phyloP scores from a whole-genome alignment of 108 stramenopile genomes.

The Fragilaria crotonensis region DNA sequence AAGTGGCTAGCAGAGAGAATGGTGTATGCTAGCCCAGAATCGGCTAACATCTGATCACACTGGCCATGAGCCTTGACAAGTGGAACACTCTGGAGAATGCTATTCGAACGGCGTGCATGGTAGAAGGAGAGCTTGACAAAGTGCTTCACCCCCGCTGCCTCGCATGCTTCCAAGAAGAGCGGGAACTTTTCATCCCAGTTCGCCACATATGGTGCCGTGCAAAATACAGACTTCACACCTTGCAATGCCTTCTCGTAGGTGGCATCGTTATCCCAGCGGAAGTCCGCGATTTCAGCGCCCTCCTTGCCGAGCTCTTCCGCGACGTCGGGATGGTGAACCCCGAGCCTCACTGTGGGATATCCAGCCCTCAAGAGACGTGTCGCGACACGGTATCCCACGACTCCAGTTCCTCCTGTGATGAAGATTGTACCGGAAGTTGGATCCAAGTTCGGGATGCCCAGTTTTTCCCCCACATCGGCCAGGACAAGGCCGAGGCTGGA shows the following conservation, averaged over 20 bases:
- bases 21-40: slow-evolving; percentile 32
- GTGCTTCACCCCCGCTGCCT: slow-evolving; percentile 39
- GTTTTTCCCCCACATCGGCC: slow-evolving; percentile 6
- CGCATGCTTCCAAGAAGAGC: slow-evolving; percentile 25
- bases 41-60: slow-evolving; percentile 21
- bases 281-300: slow-evolving; percentile 42
- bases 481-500: neutral
- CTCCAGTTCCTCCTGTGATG: slow-evolving; percentile 27
- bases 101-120: slow-evolving; percentile 10
- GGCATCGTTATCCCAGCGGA: slow-evolving; percentile 34
- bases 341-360: slow-evolving; percentile 25
- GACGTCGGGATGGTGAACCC: slow-evolving; percentile 8
- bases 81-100: slow-evolving; percentile 12
- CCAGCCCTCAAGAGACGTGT: slow-evolving; percentile 13
- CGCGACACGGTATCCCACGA: slow-evolving; percentile 25
- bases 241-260: slow-evolving; percentile 21
- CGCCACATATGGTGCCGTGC: slow-evolving; percentile 28
- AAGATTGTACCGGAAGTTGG: slow-evolving; percentile 17
- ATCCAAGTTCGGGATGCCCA: slow-evolving; percentile 13
- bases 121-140: slow-evolving; percentile 47
- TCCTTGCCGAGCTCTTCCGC: slow-evolving; percentile 7
- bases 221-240: slow-evolving; percentile 47
- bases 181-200: slow-evolving; percentile 29
- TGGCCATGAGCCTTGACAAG: slow-evolving; percentile 28
- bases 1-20: slow-evolving; percentile 34